Conservation (phyloP, 2,329 filamentous ascomycete genomes). For the Thyridium curvatum region DNA sequence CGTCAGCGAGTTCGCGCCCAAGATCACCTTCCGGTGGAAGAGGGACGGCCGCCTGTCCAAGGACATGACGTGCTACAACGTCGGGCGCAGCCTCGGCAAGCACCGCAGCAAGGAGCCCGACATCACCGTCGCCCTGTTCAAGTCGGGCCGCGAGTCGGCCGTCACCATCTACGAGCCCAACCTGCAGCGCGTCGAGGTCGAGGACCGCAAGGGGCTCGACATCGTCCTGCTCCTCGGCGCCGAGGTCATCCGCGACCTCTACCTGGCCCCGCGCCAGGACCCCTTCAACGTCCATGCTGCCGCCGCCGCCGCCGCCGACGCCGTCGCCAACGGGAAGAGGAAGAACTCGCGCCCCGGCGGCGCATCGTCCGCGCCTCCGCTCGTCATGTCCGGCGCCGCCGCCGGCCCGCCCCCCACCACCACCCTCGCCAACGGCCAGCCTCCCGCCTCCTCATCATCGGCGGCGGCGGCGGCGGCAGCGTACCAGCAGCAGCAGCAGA, state of each 20-base stretch:
- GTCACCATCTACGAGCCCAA: conserved; percentile 93
- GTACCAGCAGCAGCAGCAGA: conserved; percentile 30
- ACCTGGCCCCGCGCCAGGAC: conserved; percentile 59
- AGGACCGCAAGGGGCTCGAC: conserved; percentile 90
- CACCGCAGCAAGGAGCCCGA: conserved; percentile 88
- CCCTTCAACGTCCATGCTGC: conserved; percentile 65
- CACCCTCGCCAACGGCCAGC: conserved; percentile 22
- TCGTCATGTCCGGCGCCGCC: conserved; percentile 30
- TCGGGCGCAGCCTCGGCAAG: conserved; percentile 65
- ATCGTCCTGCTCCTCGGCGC: conserved; percentile 64
- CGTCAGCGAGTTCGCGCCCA: conserved; percentile 52
- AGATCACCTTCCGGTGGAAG: conserved; percentile 82
- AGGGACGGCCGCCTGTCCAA: conserved; percentile 79
- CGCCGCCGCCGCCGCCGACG: conserved; percentile 10
- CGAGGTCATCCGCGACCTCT: conserved; percentile 60
- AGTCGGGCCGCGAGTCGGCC: conserved; percentile 53
- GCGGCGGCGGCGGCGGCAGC: conserved; percentile 32
- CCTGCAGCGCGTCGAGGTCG: conserved; percentile 80
- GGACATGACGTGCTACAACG: conserved; percentile 84
- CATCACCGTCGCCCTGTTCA: conserved; percentile 88
- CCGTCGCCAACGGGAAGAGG: conserved; percentile 20
- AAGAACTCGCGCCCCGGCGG: conserved; percentile 37
- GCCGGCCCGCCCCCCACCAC: too few relatives aligned
- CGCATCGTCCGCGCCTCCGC: conserved; percentile 14
- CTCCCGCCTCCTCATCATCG: conserved; percentile 36